A percentile compares a stretch with the other conserved stretches of the same genome.
These are phyloP conservation scores for Sporothrix phasma DNA, from an alignment of 2,329 filamentous ascomycete genomes.

Conservation along the genomic window DNA sequence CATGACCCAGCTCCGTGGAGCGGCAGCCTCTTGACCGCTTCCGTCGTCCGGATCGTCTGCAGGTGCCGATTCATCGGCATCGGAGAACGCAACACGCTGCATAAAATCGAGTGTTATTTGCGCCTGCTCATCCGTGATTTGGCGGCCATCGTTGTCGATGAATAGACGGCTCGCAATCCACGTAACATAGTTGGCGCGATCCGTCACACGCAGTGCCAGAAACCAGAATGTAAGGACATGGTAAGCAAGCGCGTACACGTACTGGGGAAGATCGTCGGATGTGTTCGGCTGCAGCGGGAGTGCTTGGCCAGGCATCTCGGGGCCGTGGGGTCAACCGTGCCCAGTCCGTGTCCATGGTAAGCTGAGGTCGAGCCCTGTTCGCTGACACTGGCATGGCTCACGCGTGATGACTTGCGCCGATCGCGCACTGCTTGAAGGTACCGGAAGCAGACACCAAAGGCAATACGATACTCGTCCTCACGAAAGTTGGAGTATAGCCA, in stretches of 20 bases:
- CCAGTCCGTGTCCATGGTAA: neutral
- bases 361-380: neutral
- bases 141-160: slow-evolving; percentile 62
- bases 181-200: slow-evolving; percentile 72
- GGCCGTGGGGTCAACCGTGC: slow-evolving; percentile 17
- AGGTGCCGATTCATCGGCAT: slow-evolving; percentile 62
- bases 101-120: slow-evolving; percentile 92
- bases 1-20: slow-evolving; percentile 54
- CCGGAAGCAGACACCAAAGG: slow-evolving; percentile 90
- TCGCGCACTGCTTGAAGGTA: slow-evolving; percentile 86
- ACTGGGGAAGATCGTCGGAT: slow-evolving; percentile 74
- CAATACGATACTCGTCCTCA: slow-evolving; percentile 83
- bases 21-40: slow-evolving; percentile 54
- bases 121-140: slow-evolving; percentile 80
- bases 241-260: slow-evolving; percentile 87
- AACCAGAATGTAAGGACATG: slow-evolving; percentile 98
- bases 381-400: slow-evolving; percentile 24
- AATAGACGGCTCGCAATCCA: slow-evolving; percentile 89
- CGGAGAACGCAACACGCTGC: slow-evolving; percentile 77
- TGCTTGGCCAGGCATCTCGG: slow-evolving; percentile 24
- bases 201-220: slow-evolving; percentile 72
- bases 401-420: slow-evolving; percentile 40
- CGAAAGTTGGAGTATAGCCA: slow-evolving; percentile 80
- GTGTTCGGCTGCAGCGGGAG: slow-evolving; percentile 20
- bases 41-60: slow-evolving; percentile 50